phyloP scores from a whole-genome alignment of 1,139 yeast genomes.

The Lodderomyces margitis region DNA sequence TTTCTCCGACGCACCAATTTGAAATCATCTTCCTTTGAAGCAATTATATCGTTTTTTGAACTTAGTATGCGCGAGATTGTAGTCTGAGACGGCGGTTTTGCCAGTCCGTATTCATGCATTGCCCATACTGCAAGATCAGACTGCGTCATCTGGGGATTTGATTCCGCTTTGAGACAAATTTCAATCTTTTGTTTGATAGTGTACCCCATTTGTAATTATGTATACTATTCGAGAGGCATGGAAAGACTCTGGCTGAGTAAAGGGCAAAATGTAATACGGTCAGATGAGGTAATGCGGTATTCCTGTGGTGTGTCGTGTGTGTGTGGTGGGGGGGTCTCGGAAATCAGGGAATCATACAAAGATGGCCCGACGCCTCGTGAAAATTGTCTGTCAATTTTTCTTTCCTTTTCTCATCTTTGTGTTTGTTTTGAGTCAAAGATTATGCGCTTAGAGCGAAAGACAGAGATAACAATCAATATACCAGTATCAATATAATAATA shows the following conservation, averaged over 20 bases:
- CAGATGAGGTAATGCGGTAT: too few species aligned
- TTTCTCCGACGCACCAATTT: constrained; percentile 54
- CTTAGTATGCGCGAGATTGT: constrained; percentile 63
- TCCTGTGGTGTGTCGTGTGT: too few species aligned
- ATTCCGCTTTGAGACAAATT: constrained; percentile 64
- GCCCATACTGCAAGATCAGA: constrained; percentile 69
- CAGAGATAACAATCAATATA: neutral
- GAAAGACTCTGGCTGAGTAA: too few species aligned
- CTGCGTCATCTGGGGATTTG: constrained; percentile 67
- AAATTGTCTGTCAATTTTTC: neutral
- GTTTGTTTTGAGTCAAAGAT: neutral
- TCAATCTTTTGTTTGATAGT: constrained; percentile 65
- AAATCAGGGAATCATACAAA: too few species aligned
- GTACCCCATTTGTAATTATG: constrained; percentile 58
- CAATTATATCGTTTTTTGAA: constrained; percentile 56
- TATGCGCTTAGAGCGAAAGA: constrained; percentile 2
- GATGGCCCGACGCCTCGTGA: too few species aligned
- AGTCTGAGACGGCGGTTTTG: constrained; percentile 62
- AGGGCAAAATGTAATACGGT: too few species aligned
- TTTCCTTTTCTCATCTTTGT: neutral
- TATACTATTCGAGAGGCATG: too few species aligned
- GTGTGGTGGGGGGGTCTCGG: too few species aligned
- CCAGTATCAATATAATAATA: constrained; percentile 6
- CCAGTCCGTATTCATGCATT: constrained; percentile 48
- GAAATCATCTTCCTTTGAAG: constrained; percentile 58